phyloP scores from a whole-genome alignment of 768 basidiomycete species.

The Royoungia palumana region DNA sequence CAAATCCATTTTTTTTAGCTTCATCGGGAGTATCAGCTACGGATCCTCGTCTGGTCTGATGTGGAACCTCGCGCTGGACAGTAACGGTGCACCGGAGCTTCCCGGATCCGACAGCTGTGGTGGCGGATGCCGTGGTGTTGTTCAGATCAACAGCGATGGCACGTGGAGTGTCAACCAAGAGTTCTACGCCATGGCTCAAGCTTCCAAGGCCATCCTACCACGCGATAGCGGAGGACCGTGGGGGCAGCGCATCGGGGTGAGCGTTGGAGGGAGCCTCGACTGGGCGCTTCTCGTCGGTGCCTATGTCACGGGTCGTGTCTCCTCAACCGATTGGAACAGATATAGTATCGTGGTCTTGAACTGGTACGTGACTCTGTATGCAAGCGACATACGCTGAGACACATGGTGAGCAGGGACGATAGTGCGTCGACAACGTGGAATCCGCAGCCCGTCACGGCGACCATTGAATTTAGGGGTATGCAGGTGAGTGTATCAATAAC shows the following conservation, averaged over 20 bases:
- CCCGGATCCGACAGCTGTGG: conserved; percentile 64
- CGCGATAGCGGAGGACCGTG: conserved; percentile 65
- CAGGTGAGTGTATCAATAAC: conserved; percentile 40
- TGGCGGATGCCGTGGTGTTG: conserved; percentile 64
- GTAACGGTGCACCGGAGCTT: conserved; percentile 58
- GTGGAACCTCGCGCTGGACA: conserved; percentile 74
- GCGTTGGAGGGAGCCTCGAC: conserved; percentile 51
- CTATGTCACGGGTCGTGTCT: conserved; percentile 56
- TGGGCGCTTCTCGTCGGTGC: conserved; percentile 66
- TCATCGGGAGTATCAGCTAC: conserved; percentile 37
- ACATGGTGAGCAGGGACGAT: conserved; percentile 40
- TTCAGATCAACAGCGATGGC: conserved; percentile 61
- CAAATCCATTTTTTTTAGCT: conserved; percentile 21
- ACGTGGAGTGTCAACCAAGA: conserved; percentile 69
- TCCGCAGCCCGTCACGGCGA: conserved; percentile 50
- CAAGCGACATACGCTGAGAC: neutral
- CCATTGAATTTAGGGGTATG: conserved; percentile 61
- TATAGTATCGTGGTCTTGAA: conserved; percentile 76
- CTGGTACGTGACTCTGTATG: conserved; percentile 37
- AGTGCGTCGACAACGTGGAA: conserved; percentile 49
- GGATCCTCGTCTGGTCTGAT: conserved; percentile 49
- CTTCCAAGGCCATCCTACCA: conserved; percentile 69
- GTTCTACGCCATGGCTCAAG: conserved; percentile 74
- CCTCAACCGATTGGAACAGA: conserved; percentile 53
- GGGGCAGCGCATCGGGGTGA: conserved; percentile 64